Percentiles rank a stretch among this genome's conserved stretches.
These are phyloP conservation scores for Pichia thaimueangensis DNA, from an alignment of 805 yeast genomes.

Conservation along the genomic window DNA sequence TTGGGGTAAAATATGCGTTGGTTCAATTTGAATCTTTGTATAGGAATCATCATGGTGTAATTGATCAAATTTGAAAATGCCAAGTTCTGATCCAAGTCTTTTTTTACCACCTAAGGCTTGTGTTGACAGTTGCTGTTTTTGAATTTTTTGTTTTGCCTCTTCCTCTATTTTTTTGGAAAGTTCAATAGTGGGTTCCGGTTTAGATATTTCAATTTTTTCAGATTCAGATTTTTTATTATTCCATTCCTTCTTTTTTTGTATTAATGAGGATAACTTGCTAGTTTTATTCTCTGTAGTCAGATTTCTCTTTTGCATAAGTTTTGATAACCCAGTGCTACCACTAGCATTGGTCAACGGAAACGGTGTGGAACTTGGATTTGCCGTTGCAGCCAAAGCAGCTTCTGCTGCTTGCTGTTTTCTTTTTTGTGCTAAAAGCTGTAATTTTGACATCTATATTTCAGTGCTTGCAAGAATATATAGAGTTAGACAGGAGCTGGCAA, in stretches of 20 bases:
- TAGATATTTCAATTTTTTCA: not conserved
- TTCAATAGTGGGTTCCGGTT: not conserved
- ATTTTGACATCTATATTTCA: conserved; percentile 21
- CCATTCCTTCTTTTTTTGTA: not conserved
- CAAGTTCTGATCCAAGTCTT: not conserved
- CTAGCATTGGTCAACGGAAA: too few species aligned
- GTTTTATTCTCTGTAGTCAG: not conserved
- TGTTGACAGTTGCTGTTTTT: too few species aligned
- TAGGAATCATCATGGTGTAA: too few species aligned
- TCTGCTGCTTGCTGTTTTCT: conserved; percentile 4
- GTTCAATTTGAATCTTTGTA: not conserved
- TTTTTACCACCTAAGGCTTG: too few species aligned
- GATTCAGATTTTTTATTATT: not conserved
- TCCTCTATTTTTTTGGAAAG: too few species aligned
- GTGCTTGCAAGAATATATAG: too few species aligned
- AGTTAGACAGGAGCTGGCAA: too few species aligned
- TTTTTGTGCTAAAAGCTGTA: conserved; percentile 15
- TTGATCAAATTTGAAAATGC: too few species aligned
- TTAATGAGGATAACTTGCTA: not conserved
- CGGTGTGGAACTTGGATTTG: not conserved
- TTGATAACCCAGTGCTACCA: conserved; percentile 3
- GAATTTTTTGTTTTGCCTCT: too few species aligned
- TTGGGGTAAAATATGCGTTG: conserved; percentile 4
- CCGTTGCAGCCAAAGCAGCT: not conserved
- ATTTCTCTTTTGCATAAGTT: conserved; percentile 1